These are phyloP conservation scores for Psophocarpus tetragonolobus DNA, from an alignment of 306 rosid genomes.

Conservation along the genomic window DNA sequence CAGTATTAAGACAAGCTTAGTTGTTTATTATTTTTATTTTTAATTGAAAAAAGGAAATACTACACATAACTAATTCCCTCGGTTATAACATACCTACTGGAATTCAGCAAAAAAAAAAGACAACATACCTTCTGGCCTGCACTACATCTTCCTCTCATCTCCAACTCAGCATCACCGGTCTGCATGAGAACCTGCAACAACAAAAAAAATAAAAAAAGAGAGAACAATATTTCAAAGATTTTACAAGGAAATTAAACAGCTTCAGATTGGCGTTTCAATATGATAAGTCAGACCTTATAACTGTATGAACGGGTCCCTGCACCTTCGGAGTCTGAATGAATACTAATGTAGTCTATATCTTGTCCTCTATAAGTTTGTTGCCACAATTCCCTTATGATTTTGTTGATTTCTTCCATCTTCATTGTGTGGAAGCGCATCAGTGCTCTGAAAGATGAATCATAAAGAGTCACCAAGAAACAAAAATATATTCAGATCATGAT, in stretches of 20 bases:
- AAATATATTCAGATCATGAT: slow-evolving; percentile 2
- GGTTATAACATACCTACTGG: slow-evolving; percentile 64
- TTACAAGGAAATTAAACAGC: background rate
- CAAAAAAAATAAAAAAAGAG: too few relatives aligned
- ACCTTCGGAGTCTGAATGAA: slow-evolving; percentile 95
- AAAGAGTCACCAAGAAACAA: background rate
- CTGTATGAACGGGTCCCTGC: slow-evolving; percentile 98
- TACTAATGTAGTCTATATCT: slow-evolving; percentile 87
- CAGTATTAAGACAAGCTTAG: slow-evolving; percentile 15
- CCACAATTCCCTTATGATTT: slow-evolving; percentile 95
- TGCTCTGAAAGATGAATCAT: slow-evolving; percentile 63
- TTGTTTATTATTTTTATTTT: background rate
- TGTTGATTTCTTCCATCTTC: slow-evolving; percentile 99
- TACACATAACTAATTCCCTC: background rate
- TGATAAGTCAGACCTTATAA: slow-evolving; percentile 61
- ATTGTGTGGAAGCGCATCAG: slow-evolving; percentile 92
- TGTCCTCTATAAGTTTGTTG: slow-evolving; percentile 98
- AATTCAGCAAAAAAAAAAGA: too few relatives aligned
- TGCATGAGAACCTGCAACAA: slow-evolving; percentile 86
- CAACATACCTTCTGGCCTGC: slow-evolving; percentile 90
- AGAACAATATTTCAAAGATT: slow-evolving; percentile 8
- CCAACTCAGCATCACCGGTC: slow-evolving; percentile 94
- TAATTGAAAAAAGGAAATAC: background rate
- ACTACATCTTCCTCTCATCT: slow-evolving; percentile 99
- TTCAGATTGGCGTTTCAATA: background rate